Evolutionary conservation across 352 stramenopile genomes (phyloP), one percentile per base, ranked within the genome.

Genomic region (Phytophthora macrochlamydospora): DNA sequence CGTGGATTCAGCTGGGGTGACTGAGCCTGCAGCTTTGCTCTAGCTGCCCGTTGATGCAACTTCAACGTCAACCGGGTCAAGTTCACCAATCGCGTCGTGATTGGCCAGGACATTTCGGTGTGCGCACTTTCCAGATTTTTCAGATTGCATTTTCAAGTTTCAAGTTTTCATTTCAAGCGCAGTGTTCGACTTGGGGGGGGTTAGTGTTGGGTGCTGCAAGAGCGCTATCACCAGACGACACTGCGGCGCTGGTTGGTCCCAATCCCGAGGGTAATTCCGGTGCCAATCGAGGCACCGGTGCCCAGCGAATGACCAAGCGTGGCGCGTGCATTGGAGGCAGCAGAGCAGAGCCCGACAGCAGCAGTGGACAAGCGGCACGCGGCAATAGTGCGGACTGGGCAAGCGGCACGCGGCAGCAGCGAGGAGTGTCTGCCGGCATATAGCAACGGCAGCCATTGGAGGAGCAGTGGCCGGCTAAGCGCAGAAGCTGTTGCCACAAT

Each of bases 61-160:
- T 46, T 46, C 40, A 46, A 46, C 40, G 40, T 46, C 40, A 46
- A 46, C 40, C 12, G 14, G 40, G 40, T 46, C 40, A 8, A n/a
- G 1, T 24, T 46, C 40, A 24, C 40, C 14, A 46, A n/a, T 46
- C 40, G 40, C 14, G 40, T 24, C 6, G 9, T 24, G 14, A 46
- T 24, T 24, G 18, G 18, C 18, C 40, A 13, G 40, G 40, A 14
- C 40, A n/a, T 46, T 46, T 46, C 40, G 40, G 40, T 46, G 40
- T 46, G 12, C 18, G 4, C 8, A 46, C 6, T 46, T 46, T 46
- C 14, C 6, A 14, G 14, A 24, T 46, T 29, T 49, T 45, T 14
- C 4, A 45, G 38, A 45, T 45, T 45, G 18, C 18, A 24, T 43
- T 43, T 43, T 12, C 38, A 9, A 45, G 38, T 45, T 45, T 45